Evolutionary conservation across 768 basidiomycete genomes (phyloP).

Genomic region (Pisolithus albus): DNA sequence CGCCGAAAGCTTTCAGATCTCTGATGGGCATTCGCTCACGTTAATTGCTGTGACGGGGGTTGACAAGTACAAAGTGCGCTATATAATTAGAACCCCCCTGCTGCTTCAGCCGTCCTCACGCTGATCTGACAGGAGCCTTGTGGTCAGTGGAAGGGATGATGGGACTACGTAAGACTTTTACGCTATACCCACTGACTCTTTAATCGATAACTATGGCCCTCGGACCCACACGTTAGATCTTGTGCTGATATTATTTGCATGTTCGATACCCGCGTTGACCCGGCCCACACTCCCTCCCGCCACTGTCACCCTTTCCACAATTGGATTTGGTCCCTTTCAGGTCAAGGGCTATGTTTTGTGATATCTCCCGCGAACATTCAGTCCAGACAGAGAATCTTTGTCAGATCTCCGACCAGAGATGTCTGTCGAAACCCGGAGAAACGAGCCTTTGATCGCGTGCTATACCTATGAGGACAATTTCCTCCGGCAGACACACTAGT

Average conservation of each 20-base stretch:
- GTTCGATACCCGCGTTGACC: conserved; percentile 21
- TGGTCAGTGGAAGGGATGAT: conserved; percentile 20
- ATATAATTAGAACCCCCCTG: conserved; percentile 19
- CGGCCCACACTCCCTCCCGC: conserved; percentile 10
- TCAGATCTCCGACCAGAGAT: conserved; percentile 34
- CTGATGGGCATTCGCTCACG: not conserved
- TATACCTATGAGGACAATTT: conserved; percentile 36
- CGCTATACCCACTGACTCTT: conserved; percentile 22
- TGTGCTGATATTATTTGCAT: conserved; percentile 20
- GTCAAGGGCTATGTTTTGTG: conserved; percentile 28
- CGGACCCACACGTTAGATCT: conserved; percentile 28
- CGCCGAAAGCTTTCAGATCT: conserved; percentile 3
- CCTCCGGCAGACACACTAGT: conserved; percentile 22
- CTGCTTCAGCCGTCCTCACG: conserved; percentile 24
- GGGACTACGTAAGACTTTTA: conserved; percentile 29
- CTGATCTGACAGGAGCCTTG: conserved; percentile 29
- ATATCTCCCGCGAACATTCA: conserved; percentile 33
- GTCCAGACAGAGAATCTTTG: conserved; percentile 23
- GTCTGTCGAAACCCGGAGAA: conserved; percentile 30
- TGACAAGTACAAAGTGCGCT: conserved; percentile 30
- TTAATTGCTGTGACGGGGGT: conserved; percentile 7
- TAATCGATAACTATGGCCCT: conserved; percentile 34
- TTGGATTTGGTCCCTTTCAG: conserved; percentile 23
- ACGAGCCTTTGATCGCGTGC: conserved; percentile 30
- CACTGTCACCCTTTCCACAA: conserved; percentile 29